Conservation (phyloP, 345 rosid genomes). For the Citrus cavaleriei region DNA sequence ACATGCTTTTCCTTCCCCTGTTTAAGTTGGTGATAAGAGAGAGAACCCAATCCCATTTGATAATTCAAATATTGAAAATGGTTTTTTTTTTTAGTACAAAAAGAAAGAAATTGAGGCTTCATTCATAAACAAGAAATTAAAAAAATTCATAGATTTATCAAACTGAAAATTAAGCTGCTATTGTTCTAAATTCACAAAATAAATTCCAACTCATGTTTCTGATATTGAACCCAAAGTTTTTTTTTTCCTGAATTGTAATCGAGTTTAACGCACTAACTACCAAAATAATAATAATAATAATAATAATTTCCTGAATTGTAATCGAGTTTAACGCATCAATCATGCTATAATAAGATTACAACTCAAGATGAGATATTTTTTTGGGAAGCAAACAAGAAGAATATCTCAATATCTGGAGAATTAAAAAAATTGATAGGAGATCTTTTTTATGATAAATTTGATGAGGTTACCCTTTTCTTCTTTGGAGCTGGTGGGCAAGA, state of each 20-base stretch:
- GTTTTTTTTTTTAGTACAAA: too few relatives aligned
- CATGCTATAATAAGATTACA: neutral
- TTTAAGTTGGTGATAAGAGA: too few relatives aligned
- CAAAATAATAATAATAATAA: too few relatives aligned
- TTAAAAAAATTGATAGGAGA: conserved; percentile 23
- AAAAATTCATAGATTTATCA: neutral
- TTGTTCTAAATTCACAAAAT: neutral
- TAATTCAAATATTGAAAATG: neutral
- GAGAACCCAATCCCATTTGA: too few relatives aligned
- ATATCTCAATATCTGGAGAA: conserved; percentile 37
- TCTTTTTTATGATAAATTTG: conserved; percentile 1
- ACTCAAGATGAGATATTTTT: neutral
- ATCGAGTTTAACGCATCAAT: neutral
- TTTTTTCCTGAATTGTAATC: neutral
- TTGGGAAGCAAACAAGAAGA: conserved; percentile 32
- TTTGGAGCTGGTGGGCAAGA: conserved; percentile 40
- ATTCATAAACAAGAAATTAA: neutral
- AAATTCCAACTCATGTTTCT: neutral
- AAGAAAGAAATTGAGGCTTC: neutral
- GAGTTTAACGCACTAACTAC: neutral
- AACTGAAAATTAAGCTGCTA: neutral
- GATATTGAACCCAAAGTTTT: neutral
- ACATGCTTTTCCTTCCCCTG: too few relatives aligned
- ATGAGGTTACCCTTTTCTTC: conserved; percentile 28
- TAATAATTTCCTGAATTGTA: neutral